Conservation (phyloP, 805 yeast genomes). For the Metschnikowia koreensis region DNA sequence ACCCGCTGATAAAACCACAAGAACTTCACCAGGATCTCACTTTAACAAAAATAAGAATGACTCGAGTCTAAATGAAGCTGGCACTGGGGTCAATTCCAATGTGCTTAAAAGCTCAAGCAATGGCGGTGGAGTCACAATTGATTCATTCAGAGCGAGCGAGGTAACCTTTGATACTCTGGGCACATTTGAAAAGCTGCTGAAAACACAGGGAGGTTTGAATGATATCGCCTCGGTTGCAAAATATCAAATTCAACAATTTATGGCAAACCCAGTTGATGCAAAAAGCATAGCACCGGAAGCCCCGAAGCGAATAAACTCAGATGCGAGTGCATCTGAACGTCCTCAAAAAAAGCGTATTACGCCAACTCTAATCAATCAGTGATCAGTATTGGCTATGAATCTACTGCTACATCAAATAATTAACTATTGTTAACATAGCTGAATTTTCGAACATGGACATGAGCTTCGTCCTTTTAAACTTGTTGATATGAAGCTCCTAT, state of each 20-base stretch:
- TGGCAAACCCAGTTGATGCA: conserved; percentile 9
- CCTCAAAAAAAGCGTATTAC: conserved; percentile 32
- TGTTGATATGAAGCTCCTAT: neutral
- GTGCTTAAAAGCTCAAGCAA: too few species aligned
- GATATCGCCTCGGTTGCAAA: neutral
- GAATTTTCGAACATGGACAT: too few species aligned
- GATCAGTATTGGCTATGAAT: neutral
- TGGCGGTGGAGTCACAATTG: too few species aligned
- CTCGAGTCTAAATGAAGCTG: too few species aligned
- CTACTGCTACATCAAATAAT: too few species aligned
- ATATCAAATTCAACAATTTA: conserved; percentile 13
- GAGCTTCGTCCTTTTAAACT: neutral
- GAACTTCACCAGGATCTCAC: too few species aligned
- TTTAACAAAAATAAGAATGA: too few species aligned
- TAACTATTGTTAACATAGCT: too few species aligned
- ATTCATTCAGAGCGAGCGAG: neutral
- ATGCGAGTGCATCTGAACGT: neutral
- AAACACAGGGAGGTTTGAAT: neutral
- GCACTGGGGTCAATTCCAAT: too few species aligned
- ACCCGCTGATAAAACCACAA: too few species aligned
- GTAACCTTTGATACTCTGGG: too few species aligned
- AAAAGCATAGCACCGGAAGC: neutral
- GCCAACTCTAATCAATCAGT: conserved; percentile 28
- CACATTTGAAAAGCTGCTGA: neutral
- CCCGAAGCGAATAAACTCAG: neutral